Percentiles rank a stretch among this genome's conserved stretches.
phyloP scores from a whole-genome alignment of 768 basidiomycete genomes.

The Krasilnikovozyma curviuscula region DNA sequence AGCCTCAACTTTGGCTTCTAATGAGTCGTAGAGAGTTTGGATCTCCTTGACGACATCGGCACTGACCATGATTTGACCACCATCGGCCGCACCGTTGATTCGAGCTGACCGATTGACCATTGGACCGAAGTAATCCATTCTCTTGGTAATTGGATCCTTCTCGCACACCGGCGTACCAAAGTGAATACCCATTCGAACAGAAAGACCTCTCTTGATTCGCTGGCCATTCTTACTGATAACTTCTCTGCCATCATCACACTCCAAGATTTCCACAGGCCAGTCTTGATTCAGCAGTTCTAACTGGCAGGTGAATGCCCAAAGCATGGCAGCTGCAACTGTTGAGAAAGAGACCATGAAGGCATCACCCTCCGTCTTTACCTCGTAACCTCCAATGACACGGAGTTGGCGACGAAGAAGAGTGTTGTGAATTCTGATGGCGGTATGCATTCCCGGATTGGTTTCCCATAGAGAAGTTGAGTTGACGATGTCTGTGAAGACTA shows the following conservation, averaged over 20 bases:
- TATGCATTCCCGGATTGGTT: slow-evolving; percentile 81
- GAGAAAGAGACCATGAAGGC: slow-evolving; percentile 98
- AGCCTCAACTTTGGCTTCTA: slow-evolving; percentile 30
- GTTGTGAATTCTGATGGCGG: slow-evolving; percentile 81
- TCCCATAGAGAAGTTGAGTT: slow-evolving; percentile 97
- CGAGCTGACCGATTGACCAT: slow-evolving; percentile 88
- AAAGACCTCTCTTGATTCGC: slow-evolving; percentile 65
- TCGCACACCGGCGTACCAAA: slow-evolving; percentile 79
- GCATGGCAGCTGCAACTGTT: slow-evolving; percentile 59
- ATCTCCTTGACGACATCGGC: slow-evolving; percentile 47
- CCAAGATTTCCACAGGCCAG: slow-evolving; percentile 87
- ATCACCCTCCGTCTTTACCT: slow-evolving; percentile 99
- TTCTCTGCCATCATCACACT: slow-evolving; percentile 74
- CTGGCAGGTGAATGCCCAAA: slow-evolving; percentile 81
- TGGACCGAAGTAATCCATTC: slow-evolving; percentile 96
- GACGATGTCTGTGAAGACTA: slow-evolving; percentile 94
- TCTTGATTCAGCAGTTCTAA: slow-evolving; percentile 53
- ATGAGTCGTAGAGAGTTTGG: slow-evolving; percentile 41
- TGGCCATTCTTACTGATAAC: slow-evolving; percentile 46
- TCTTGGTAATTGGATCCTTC: slow-evolving; percentile 67
- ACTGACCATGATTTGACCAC: slow-evolving; percentile 86
- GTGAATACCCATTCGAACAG: slow-evolving; percentile 94
- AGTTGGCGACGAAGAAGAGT: slow-evolving; percentile 62
- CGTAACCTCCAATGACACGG: slow-evolving; percentile 82
- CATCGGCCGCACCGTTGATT: slow-evolving; percentile 59